Evolutionary conservation across 495 filamentous ascomycete species (phyloP).

Genomic region (Bacidia rubella): DNA sequence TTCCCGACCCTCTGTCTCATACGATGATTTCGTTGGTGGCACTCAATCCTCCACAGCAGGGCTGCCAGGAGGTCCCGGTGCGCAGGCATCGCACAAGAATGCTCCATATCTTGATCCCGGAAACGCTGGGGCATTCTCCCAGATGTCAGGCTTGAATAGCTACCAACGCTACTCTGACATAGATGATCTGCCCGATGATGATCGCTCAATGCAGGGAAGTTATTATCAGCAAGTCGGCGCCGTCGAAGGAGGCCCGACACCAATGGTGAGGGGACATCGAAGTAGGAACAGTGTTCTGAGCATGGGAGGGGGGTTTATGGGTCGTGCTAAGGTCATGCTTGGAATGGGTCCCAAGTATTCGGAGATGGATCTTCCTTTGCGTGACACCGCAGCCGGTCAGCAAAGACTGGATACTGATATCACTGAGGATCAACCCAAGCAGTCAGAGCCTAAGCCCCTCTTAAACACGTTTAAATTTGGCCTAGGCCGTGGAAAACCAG

Average conservation of each 20-base stretch:
- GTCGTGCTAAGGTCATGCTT: conserved; percentile 74
- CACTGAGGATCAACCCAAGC: conserved; percentile 22
- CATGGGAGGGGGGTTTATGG: conserved; percentile 74
- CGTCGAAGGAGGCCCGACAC: conserved; percentile 27
- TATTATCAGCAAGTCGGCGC: conserved; percentile 53
- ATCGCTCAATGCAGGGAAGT: conserved; percentile 49
- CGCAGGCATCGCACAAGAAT: conserved; percentile 16
- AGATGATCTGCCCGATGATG: conserved; percentile 66
- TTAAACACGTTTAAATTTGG: conserved; percentile 81
- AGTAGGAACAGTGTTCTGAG: conserved; percentile 79
- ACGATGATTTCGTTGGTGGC: conserved; percentile 84
- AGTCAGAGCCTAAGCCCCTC: conserved; percentile 40
- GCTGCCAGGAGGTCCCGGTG: conserved; percentile 38
- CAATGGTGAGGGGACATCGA: conserved; percentile 33
- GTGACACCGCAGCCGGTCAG: conserved; percentile 51
- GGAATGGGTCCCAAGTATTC: conserved; percentile 89
- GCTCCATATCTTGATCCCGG: conserved; percentile 36
- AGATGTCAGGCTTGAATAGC: conserved; percentile 70
- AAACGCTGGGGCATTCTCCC: conserved; percentile 52
- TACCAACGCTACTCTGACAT: conserved; percentile 84
- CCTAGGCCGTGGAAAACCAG: conserved; percentile 72
- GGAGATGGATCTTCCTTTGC: conserved; percentile 95
- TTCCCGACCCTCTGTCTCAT: conserved; percentile 74
- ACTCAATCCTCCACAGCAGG: conserved; percentile 31
- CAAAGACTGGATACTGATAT: conserved; percentile 25